phyloP scores from a whole-genome alignment of 805 yeast species.

The Pichia deserticola region DNA sequence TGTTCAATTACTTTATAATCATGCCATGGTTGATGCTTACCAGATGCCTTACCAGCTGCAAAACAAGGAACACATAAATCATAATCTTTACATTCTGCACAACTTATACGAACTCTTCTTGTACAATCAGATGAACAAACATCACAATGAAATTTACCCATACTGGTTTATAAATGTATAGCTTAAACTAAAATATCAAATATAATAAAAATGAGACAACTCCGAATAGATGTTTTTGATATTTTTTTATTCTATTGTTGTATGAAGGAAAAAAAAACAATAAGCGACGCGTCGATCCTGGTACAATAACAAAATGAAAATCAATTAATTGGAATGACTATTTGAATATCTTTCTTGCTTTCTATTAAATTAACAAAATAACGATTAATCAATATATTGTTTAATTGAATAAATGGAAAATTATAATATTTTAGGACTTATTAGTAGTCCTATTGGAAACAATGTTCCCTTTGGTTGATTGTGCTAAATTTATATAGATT shows the following conservation, averaged over 20 bases:
- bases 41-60: constrained; percentile 72
- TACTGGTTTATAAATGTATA: constrained; percentile 1
- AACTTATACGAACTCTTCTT: constrained; percentile 78
- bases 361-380: too few species aligned
- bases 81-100: constrained; percentile 90
- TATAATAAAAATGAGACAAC: background rate
- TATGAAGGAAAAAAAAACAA: background rate
- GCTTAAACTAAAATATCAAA: too few species aligned
- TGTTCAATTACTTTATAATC: constrained; percentile 90
- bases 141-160: constrained; percentile 78
- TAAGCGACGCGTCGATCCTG: background rate
- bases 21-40: constrained; percentile 90
- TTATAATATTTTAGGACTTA: too few species aligned
- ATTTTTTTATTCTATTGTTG: too few species aligned
- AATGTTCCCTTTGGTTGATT: background rate
- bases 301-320: too few species aligned
- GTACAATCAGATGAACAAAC: constrained; percentile 96
- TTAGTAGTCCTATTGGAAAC: background rate
- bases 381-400: too few species aligned
- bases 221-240: background rate
- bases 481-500: too few species aligned
- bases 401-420: too few species aligned
- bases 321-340: too few species aligned
- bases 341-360: background rate
- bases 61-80: constrained; percentile 98